A percentile compares a stretch with the other conserved stretches of the same genome.
These are phyloP conservation scores for Monosporascus sp. DNA, from an alignment of 2,329 filamentous ascomycete species.

Conservation along the genomic window DNA sequence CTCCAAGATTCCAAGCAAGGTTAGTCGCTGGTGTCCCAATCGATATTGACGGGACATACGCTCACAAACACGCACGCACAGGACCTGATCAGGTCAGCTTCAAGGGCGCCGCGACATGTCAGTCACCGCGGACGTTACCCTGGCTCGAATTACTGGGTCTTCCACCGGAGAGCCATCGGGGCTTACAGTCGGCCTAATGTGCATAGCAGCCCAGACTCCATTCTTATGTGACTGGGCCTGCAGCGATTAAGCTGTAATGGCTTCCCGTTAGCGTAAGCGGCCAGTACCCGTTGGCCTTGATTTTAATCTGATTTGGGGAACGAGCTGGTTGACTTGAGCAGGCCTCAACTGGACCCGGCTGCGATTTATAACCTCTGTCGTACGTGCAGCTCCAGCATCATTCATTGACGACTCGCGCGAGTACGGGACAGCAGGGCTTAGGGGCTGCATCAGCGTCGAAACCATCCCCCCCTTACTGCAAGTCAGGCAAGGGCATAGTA, in stretches of 20 bases:
- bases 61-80: background rate
- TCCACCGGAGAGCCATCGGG: conserved; percentile 12
- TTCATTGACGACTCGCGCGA: conserved; percentile 36
- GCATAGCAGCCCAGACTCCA: conserved; percentile 49
- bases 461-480: conserved; percentile 5
- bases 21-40: background rate
- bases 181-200: conserved; percentile 42
- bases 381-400: conserved; percentile 32
- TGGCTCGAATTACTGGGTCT: conserved; percentile 7
- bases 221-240: conserved; percentile 56
- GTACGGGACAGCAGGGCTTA: background rate
- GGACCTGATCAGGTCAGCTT: conserved; percentile 19
- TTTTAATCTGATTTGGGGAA: background rate
- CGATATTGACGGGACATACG: no score
- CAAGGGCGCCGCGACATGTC: conserved; percentile 26
- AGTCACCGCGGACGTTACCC: conserved; percentile 25
- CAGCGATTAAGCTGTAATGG: conserved; percentile 50
- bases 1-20: conserved; percentile 3
- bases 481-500: background rate
- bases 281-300: background rate
- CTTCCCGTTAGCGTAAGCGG: conserved; percentile 48
- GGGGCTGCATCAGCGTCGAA: conserved; percentile 10
- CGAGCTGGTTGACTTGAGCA: conserved; percentile 15
- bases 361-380: conserved; percentile 50
- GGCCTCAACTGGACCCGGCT: conserved; percentile 38